These are phyloP conservation scores for Moricandia moricandioides DNA, from an alignment of 345 rosid genomes.

Conservation along the genomic window DNA sequence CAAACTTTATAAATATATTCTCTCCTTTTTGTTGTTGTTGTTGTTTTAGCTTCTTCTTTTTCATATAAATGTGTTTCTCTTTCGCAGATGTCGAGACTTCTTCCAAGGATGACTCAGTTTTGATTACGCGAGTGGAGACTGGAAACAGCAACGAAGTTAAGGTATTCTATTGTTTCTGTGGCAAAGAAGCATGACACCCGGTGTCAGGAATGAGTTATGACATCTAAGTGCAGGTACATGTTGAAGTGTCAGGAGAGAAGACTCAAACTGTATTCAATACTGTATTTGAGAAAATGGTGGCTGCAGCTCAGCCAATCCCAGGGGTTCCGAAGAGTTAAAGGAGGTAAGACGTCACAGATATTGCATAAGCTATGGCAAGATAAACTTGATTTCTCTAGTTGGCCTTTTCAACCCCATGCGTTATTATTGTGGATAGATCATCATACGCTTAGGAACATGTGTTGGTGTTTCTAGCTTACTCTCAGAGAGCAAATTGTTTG, in stretches of 20 bases:
- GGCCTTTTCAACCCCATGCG: neutral
- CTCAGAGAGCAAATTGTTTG: neutral
- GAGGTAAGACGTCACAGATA: constrained; percentile 50
- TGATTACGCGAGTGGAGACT: constrained; percentile 29
- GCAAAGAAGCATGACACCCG: neutral
- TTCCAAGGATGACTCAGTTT: constrained; percentile 51
- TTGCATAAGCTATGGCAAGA: neutral
- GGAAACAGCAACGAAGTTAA: constrained; percentile 23
- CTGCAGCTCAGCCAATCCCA: constrained; percentile 95
- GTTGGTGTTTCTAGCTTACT: neutral
- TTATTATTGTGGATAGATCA: neutral
- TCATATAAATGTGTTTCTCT: neutral
- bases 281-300: constrained; percentile 86
- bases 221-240: constrained; percentile 45
- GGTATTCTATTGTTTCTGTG: constrained; percentile 19
- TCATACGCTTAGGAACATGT: neutral
- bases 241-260: constrained; percentile 63
- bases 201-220: neutral
- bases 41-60: neutral
- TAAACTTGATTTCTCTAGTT: neutral
- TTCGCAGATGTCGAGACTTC: constrained; percentile 46
- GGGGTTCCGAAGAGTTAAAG: constrained; percentile 95
- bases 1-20: neutral
- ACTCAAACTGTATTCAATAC: constrained; percentile 59
- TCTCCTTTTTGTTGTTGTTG: neutral